These are phyloP conservation scores for Eucalyptus shirleyi DNA, from an alignment of 345 rosid species.

Conservation along the genomic window DNA sequence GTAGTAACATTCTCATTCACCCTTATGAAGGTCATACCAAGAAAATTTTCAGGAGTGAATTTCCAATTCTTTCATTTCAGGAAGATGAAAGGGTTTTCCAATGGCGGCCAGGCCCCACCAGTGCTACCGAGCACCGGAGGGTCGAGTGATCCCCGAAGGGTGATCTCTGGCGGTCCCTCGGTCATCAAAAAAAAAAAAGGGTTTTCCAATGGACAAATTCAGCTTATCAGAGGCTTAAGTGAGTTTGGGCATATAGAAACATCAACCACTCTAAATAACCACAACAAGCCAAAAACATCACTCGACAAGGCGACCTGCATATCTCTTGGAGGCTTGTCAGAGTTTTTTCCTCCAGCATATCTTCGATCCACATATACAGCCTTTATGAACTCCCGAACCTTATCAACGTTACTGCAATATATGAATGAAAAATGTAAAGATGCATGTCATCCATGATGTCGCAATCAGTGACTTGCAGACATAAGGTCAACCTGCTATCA, in stretches of 20 bases:
- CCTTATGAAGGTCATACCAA: not conserved
- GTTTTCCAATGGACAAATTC: not conserved
- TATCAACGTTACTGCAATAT: conserved; percentile 55
- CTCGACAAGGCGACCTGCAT: conserved; percentile 33
- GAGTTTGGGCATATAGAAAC: not conserved
- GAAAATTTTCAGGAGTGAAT: not conserved
- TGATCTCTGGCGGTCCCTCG: too few species aligned
- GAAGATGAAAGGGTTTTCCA: not conserved
- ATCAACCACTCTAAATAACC: not conserved
- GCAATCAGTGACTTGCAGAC: not conserved
- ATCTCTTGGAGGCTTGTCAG: conserved; percentile 71
- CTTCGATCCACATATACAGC: conserved; percentile 65
- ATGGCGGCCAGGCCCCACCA: too few species aligned
- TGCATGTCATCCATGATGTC: not conserved
- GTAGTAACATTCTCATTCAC: not conserved
- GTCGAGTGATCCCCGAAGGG: too few species aligned
- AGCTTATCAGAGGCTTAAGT: not conserved
- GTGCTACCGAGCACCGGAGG: too few species aligned
- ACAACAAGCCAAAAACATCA: not conserved
- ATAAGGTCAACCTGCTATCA: conserved; percentile 55
- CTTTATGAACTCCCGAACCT: conserved; percentile 83
- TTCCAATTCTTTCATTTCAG: not conserved
- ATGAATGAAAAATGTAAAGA: not conserved
- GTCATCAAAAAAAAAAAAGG: not conserved
- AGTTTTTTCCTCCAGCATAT: conserved; percentile 55